Base-by-base conservation (phyloP, 2,329 filamentous ascomycete genomes). In the Chrysosporium queenslandicum region DNA sequence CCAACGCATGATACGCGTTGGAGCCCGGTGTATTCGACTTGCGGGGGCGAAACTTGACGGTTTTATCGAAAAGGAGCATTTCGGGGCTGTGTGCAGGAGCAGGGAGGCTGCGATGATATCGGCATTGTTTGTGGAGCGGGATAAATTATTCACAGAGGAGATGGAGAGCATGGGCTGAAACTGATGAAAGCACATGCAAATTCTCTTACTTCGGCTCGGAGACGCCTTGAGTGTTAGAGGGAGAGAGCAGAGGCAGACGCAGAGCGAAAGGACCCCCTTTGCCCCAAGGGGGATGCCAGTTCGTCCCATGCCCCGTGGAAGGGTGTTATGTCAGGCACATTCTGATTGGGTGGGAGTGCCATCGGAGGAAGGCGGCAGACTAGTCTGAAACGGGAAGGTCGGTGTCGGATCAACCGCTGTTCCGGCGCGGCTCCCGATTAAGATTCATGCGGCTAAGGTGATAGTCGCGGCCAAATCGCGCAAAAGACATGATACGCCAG, bases 101-200 rank as follows among this genome's bases (percentile, higher is more conserved):
- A 21, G 23, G 36, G 32, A 47, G 29, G 18, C 43, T 20, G 43
- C 29, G 27, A 39, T 48, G 46, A 47, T 48, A 23, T 37, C 46
- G n/a, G 34, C 21, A 40, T 30, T 40, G 16, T 4, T 40, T 18
- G 7, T 49, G 21, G 12, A 16, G 23, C 23, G 34, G 20, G 32
- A 27, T 39, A 5, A 9, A 39, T 27, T 29, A 30, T 30, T 40
- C 21, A 29, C 7, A 23, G 18, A 11, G 11, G 23, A 21, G 27
- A 29, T 29, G 27, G 27, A 5, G 27, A 29, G 4, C 5, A 29
- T 29, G 27, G 9, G 25, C 42, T 40, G 37, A 40, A 40, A 40
- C 37, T 6, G 37, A 11, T 23, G 21, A 23, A 23, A 40, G 18
- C 37, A 40, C 18, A 40, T 40, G 37, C 11, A 40, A 40, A 20